Percentiles rank a stretch among this genome's conserved stretches.
phyloP scores from a whole-genome alignment of 768 basidiomycete genomes.

The Gloeophyllum trabeum region DNA sequence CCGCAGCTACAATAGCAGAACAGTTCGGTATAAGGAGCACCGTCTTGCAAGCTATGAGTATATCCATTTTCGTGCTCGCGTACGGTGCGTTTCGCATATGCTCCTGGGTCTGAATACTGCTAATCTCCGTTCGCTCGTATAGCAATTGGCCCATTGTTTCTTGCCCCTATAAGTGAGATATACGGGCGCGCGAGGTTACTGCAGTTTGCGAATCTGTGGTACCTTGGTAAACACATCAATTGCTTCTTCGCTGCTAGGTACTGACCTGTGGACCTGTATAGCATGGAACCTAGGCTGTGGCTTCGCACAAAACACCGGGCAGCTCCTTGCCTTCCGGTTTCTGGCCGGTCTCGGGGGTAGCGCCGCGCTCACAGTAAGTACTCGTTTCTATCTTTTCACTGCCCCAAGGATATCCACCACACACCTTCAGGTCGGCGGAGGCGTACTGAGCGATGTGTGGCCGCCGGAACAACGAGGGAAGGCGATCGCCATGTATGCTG shows the following conservation, averaged over 20 bases:
- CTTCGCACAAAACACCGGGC: slow-evolving; percentile 44
- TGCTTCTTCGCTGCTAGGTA: neutral
- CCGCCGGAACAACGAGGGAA: slow-evolving; percentile 47
- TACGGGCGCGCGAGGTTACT: slow-evolving; percentile 55
- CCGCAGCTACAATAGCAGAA: slow-evolving; percentile 33
- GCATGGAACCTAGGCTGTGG: slow-evolving; percentile 52
- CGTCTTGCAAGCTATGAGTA: slow-evolving; percentile 41
- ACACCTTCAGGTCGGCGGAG: slow-evolving; percentile 52
- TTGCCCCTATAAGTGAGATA: slow-evolving; percentile 61
- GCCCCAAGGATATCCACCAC: too few species aligned
- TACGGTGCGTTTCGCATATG: slow-evolving; percentile 32
- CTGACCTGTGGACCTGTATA: slow-evolving; percentile 6
- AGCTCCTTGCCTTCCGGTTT: slow-evolving; percentile 60
- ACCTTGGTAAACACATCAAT: slow-evolving; percentile 31
- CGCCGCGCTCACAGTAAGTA: slow-evolving; percentile 42
- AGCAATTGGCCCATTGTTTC: slow-evolving; percentile 36
- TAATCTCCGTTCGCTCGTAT: too few species aligned
- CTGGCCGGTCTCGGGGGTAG: slow-evolving; percentile 64
- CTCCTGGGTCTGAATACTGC: slow-evolving; percentile 7
- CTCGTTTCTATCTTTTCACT: too few species aligned
- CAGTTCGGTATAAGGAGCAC: slow-evolving; percentile 43
- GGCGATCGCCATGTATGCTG: slow-evolving; percentile 51
- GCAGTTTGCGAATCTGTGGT: slow-evolving; percentile 56
- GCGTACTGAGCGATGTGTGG: slow-evolving; percentile 56
- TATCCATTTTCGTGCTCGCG: slow-evolving; percentile 47